Evolutionary conservation across 306 rosid species (phyloP).

Genomic region (Cyclanthera cordifolia): DNA sequence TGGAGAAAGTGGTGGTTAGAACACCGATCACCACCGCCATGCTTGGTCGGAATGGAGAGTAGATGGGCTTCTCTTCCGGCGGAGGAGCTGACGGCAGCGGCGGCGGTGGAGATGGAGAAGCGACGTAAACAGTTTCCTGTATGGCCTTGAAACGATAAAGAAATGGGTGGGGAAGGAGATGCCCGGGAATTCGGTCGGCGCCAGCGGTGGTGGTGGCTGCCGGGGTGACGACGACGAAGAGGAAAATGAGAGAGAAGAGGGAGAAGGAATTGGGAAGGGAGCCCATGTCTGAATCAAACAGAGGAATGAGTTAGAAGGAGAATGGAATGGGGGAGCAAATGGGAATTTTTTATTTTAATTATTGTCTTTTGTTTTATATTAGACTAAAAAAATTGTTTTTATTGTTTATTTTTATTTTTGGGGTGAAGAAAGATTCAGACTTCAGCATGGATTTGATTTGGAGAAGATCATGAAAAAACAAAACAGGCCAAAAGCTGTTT

Average conservation of each 20-base stretch:
- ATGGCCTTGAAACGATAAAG: not conserved
- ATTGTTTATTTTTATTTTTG: too few relatives aligned
- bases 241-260: not conserved
- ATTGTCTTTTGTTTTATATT: constrained; percentile 5
- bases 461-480: constrained; percentile 1
- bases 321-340: constrained; percentile 17
- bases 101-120: constrained; percentile 3
- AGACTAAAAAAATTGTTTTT: not conserved
- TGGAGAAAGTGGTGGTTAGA: constrained; percentile 42
- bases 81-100: constrained; percentile 4
- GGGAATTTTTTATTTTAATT: not conserved
- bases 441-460: constrained; percentile 7
- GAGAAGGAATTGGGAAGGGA: not conserved
- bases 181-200: not conserved
- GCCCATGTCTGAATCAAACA: constrained; percentile 16
- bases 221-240: not conserved
- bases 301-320: constrained; percentile 11
- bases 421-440: constrained; percentile 6
- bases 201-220: not conserved
- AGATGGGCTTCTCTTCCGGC: not conserved
- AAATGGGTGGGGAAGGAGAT: not conserved
- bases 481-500: not conserved
- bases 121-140: not conserved
- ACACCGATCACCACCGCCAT: constrained; percentile 36
- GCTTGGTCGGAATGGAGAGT: constrained; percentile 40